phyloP scores from a whole-genome alignment of 805 yeast species.

The Saturnispora dispora region DNA sequence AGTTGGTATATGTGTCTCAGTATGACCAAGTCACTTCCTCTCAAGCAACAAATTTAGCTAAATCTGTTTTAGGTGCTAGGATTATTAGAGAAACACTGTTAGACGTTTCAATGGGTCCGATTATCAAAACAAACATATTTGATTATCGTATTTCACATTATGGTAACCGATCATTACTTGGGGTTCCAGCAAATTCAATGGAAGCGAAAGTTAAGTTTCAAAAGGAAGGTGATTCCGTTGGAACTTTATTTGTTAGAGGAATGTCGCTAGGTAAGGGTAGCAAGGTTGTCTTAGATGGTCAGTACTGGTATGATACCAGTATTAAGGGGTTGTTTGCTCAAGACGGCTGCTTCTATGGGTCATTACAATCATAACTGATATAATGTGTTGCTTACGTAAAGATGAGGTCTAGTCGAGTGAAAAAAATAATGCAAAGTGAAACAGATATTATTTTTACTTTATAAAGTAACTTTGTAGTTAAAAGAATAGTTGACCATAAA shows the following conservation, averaged over 20 bases:
- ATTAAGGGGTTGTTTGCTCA: constrained; percentile 53
- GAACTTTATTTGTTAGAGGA: constrained; percentile 52
- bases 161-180: constrained; percentile 32
- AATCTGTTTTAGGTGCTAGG: constrained; percentile 41
- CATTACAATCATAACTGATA: neutral
- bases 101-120: constrained; percentile 45
- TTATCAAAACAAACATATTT: constrained; percentile 48
- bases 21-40: constrained; percentile 15
- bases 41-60: constrained; percentile 28
- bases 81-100: constrained; percentile 42
- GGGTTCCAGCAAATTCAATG: constrained; percentile 49
- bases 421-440: constrained; percentile 1
- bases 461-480: neutral
- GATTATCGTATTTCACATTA: constrained; percentile 47
- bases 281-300: constrained; percentile 29
- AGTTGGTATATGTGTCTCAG: constrained; percentile 34
- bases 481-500: neutral
- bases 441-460: neutral
- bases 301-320: constrained; percentile 41
- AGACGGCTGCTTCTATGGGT: constrained; percentile 61
- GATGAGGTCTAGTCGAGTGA: neutral
- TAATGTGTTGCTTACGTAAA: neutral
- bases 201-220: constrained; percentile 45
- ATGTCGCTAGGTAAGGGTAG: constrained; percentile 49
- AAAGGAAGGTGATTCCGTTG: constrained; percentile 32